Evolutionary conservation across 1,284 basidiomycete genomes (phyloP).

Genomic region (Cystobasidium slooffiae): DNA sequence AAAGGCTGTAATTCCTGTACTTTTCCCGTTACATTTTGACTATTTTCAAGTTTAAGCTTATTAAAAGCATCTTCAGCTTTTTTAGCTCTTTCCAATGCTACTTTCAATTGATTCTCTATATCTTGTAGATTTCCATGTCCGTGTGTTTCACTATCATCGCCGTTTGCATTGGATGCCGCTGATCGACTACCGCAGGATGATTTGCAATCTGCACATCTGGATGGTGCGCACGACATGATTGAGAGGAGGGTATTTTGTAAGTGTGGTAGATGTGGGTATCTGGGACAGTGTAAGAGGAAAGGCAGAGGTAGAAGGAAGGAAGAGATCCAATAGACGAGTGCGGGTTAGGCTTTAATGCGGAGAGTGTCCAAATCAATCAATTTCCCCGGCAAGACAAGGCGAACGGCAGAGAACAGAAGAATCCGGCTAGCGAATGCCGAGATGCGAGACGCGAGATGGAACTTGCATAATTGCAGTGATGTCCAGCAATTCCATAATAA

Average conservation of each 20-base stretch:
- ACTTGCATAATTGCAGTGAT: too few species aligned
- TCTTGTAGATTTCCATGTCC: constrained; percentile 10
- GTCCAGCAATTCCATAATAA: too few species aligned
- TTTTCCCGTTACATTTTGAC: constrained; percentile 23
- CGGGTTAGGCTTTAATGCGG: too few species aligned
- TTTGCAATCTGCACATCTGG: constrained; percentile 34
- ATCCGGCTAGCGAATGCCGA: neutral
- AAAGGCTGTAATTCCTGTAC: constrained; percentile 29
- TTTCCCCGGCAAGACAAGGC: neutral
- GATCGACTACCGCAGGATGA: constrained; percentile 25
- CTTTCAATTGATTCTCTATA: constrained; percentile 21
- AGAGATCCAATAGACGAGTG: too few species aligned
- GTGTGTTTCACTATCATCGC: constrained; percentile 1
- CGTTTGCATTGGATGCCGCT: neutral
- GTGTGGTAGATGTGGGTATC: too few species aligned
- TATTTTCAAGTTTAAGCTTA: constrained; percentile 34
- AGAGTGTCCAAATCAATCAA: too few species aligned
- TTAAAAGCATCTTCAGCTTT: constrained; percentile 40
- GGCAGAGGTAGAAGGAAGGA: too few species aligned
- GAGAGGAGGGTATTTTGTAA: neutral
- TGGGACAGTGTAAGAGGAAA: too few species aligned
- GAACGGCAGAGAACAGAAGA: neutral
- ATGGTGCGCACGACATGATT: constrained; percentile 27
- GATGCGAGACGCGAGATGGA: too few species aligned
- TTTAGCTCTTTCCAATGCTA: constrained; percentile 30